Base-by-base conservation (phyloP, 371 early-diverging fungal species). In the Umbelopsis sp. region DNA sequence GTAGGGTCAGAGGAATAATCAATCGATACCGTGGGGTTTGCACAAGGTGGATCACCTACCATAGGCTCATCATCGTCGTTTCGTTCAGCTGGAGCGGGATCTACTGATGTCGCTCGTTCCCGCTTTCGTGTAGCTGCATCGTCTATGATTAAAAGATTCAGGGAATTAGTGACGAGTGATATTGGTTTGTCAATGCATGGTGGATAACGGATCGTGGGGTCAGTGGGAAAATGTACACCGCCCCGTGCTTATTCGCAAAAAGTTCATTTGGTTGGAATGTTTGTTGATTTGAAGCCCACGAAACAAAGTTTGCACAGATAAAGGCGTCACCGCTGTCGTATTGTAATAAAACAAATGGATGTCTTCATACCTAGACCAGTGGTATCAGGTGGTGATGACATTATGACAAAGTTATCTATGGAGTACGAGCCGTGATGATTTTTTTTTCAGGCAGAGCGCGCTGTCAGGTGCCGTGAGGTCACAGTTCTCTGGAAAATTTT, bases 61-160 rank as follows among this genome's bases (percentile, higher is more conserved):
- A 35, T n/a, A 1, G 65, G 64, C 65, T 67, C 69, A 35, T 63
- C 63, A 65, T 70, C 72, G 52, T 70, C 63, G 48, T 67, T 73
- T 66, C 69, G 53, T 11, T 67, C 48, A 11, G 67, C 32, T 45
- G 67, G 24, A 50, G 41, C 62, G 41, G 82, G 82, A 52, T 82
- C 82, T 46, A 74, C 80, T 24, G 82, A 82, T 41, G 76, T 76
- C 44, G 80, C 80, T 65, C 82, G 78, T 57, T 74, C 80, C 74
- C 82, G 72, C 53, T 82, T 82, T 50, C 78, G 80, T 44, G 74
- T 69, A 20, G 72, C 68, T 66, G 72, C 67, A 50, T 81, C 81
- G 44, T 81, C 79, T 78, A 74, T 24, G 38, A 38, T 50, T n/a
- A 41, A 38, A 38, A 48, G 32, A 37, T 18, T 3, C 25, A 32